Evolutionary conservation across 1,139 yeast species (phyloP).

Genomic region (Blastobotrys illinoisensis): DNA sequence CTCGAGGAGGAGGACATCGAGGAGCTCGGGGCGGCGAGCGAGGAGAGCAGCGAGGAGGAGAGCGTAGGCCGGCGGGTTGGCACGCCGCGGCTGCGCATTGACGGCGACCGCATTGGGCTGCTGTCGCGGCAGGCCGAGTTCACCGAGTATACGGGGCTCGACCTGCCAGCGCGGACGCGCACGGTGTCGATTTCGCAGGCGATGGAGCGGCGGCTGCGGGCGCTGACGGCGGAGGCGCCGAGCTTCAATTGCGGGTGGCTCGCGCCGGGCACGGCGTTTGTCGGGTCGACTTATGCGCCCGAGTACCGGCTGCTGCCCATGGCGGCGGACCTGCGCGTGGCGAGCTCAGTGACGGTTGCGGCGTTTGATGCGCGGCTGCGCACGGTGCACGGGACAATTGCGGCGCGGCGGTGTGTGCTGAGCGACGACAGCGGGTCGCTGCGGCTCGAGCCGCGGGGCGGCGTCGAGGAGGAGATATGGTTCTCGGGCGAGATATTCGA

Average conservation of each 20-base stretch:
- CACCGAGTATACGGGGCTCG: background rate
- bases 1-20: background rate
- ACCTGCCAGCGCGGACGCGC: background rate
- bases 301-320: background rate
- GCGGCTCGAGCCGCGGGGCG: background rate
- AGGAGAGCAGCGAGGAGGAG: background rate
- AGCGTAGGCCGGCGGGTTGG: background rate
- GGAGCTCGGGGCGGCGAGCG: background rate
- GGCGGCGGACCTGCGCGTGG: background rate
- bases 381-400: background rate
- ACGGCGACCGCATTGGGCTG: background rate
- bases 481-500: slow-evolving; percentile 8
- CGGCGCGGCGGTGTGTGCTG: background rate
- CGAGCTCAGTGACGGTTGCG: background rate
- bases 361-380: background rate
- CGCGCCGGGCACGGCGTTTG: background rate
- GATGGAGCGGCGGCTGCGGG: background rate
- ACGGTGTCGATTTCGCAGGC: background rate
- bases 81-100: background rate
- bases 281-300: background rate
- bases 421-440: background rate
- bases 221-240: background rate
- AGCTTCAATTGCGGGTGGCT: background rate
- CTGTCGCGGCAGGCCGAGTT: background rate
- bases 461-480: background rate